A percentile compares a stretch with the other conserved stretches of the same genome.
These are phyloP conservation scores for Aspergillus versicolor DNA, from an alignment of 2,329 filamentous ascomycete species.

Conservation along the genomic window DNA sequence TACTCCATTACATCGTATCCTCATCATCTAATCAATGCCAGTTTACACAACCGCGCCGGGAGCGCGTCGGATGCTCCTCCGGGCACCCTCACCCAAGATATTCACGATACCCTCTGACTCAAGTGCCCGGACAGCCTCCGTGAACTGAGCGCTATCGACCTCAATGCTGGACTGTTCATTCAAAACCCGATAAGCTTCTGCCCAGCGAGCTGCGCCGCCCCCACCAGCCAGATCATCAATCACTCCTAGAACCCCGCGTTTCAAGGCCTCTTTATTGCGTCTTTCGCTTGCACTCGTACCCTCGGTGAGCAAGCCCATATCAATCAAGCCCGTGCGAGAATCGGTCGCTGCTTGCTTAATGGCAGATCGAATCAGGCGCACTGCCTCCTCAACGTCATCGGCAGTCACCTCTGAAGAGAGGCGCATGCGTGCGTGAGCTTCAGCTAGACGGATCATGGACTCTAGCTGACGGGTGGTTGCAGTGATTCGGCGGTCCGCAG, in stretches of 20 bases:
- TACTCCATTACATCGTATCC: conserved; percentile 31
- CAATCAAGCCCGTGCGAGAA: conserved; percentile 82
- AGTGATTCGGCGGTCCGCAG: conserved; percentile 92
- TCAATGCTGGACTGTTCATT: conserved; percentile 67
- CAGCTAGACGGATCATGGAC: conserved; percentile 94
- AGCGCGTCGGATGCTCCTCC: conserved; percentile 77
- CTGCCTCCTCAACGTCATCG: conserved; percentile 83
- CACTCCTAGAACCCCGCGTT: conserved; percentile 70
- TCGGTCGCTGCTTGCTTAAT: conserved; percentile 98
- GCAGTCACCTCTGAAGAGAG: conserved; percentile 72
- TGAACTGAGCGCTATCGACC: conserved; percentile 77
- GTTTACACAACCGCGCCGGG: conserved; percentile 44
- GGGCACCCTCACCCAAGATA: conserved; percentile 78
- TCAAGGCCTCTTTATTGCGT: conserved; percentile 78
- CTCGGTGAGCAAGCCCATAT: conserved; percentile 93
- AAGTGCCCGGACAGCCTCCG: conserved; percentile 73
- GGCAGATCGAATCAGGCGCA: conserved; percentile 87
- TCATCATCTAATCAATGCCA: conserved; percentile 8
- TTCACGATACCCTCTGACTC: conserved; percentile 84
- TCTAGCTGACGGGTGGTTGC: conserved; percentile 96
- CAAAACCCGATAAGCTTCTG: conserved; percentile 73
- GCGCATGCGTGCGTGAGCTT: conserved; percentile 98
- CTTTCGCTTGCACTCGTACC: conserved; percentile 89
- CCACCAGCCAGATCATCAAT: conserved; percentile 77
- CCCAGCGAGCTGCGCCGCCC: conserved; percentile 68